Base-by-base conservation (phyloP, 768 basidiomycete species). In the Pleurotus salmoneostramineus region DNA sequence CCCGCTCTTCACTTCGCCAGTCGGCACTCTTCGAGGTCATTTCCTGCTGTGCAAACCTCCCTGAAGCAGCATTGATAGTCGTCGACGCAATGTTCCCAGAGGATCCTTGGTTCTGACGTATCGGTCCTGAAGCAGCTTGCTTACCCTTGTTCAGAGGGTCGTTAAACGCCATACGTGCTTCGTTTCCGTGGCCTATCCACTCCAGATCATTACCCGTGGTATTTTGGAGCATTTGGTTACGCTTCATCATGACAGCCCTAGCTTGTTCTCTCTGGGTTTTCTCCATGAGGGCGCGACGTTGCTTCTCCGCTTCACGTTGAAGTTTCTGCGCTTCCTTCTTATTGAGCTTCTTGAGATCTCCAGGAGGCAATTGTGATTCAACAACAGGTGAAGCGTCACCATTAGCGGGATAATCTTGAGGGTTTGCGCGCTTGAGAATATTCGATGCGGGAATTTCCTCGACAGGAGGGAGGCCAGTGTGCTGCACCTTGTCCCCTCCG, bases 211-310 rank as follows among this genome's bases (percentile, higher is more conserved):
- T 74, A 62, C 72, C 76, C 33, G 76, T 71, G 14, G 68, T 79
- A 63, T 84, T 80, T 66, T 83, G 83, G 64, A 90, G 76, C 71
- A 93, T 79, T 62, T 87, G 84, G 59, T 83, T 87, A 62, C 92
- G 88, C 76, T 95, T 96, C 66, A 87, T 83, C 86, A 95, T 89
- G 71, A 96, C 94, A 45, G 92, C 93, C 56, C 94, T 84, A 14
- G 94, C 91, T 71, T 94, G 89, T 65, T 97, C 95, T 64, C 86
- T 84, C 60, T 91, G 85, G 66, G 77, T 85, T 64, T 84, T 85
- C 69, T 87, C 84, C 14, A 81, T 84, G 61, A 90, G 78, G 57
- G 85, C 85, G 61, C 93, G 90, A 61, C 88, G 86, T 63, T 91
- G 89, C 65, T 87, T 83, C 77, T 95, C 92, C 15, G 90, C 89